Percentiles rank a stretch among this genome's conserved stretches.
Evolutionary conservation across 2,329 filamentous ascomycete species (phyloP).

Genomic region (Penicillium sp.): DNA sequence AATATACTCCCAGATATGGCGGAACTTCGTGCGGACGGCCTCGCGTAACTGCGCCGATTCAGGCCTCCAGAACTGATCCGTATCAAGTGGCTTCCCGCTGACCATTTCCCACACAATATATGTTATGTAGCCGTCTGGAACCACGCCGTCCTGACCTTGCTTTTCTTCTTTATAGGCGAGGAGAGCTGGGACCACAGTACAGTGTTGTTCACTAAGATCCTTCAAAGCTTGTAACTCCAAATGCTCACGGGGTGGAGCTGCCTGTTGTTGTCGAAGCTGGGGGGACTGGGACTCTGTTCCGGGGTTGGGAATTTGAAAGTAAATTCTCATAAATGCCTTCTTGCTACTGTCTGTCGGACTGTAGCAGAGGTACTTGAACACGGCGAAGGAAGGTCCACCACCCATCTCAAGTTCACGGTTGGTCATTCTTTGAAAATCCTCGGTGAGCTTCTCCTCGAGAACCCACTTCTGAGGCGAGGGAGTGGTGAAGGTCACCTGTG

Average conservation of each 20-base stretch:
- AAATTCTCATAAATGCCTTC: background rate
- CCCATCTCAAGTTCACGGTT: background rate
- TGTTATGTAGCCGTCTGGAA: background rate
- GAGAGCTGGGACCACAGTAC: background rate
- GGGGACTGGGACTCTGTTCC: background rate
- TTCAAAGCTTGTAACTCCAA: background rate
- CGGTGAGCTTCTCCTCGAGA: background rate
- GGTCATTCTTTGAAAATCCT: background rate
- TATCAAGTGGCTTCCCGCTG: background rate
- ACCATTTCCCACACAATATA: background rate
- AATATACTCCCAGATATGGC: background rate
- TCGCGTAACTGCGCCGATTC: background rate
- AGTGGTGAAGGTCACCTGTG: background rate
- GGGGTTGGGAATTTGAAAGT: background rate
- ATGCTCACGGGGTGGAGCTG: background rate
- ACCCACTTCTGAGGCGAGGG: background rate
- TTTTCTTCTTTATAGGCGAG: background rate
- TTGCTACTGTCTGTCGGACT: background rate
- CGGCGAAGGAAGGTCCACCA: background rate
- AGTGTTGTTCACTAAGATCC: background rate
- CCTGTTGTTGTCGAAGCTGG: background rate
- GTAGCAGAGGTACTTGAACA: background rate
- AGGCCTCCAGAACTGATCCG: background rate
- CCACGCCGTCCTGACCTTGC: background rate
- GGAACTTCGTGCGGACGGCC: background rate